Percentiles rank a stretch among this genome's conserved stretches.
Conservation (phyloP, 441 rosid genomes). For the Lepidium campestre region DNA sequence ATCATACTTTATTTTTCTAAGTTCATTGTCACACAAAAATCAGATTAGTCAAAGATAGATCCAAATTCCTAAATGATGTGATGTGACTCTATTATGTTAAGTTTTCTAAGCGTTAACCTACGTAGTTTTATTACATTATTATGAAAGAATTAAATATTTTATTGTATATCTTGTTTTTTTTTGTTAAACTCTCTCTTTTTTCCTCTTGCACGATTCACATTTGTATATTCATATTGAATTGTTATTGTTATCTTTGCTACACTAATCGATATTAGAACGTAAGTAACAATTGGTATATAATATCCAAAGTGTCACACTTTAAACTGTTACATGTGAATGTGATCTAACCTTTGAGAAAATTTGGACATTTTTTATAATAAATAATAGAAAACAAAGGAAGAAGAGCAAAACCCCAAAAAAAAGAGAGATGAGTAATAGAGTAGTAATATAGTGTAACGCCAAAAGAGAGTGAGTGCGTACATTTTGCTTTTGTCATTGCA, state of each 20-base stretch:
- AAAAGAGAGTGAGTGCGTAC: conserved; percentile 21
- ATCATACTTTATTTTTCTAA: not conserved
- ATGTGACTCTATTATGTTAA: not conserved
- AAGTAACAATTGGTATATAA: too few species aligned
- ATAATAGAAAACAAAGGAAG: not conserved
- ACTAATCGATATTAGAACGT: not conserved
- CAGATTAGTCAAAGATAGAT: conserved; percentile 15
- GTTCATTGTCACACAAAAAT: not conserved
- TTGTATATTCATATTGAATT: not conserved
- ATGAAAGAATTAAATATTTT: not conserved
- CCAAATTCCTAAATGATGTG: conserved; percentile 20
- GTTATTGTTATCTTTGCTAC: not conserved
- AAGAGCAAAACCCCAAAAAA: not conserved
- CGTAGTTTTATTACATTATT: not conserved
- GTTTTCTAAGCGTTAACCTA: not conserved
- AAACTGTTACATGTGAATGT: not conserved
- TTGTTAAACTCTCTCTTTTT: too few species aligned
- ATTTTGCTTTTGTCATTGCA: conserved; percentile 26
- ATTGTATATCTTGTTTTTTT: not conserved
- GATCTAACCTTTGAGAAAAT: not conserved
- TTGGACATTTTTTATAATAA: not conserved
- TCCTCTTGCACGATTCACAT: not conserved
- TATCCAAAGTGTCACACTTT: not conserved
- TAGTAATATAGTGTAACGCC: conserved; percentile 11
- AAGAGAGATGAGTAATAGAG: not conserved